These are phyloP conservation scores for Marchantia polymorpha DNA, from an alignment of 225 moss, liverwort and hornwort species.

Conservation along the genomic window DNA sequence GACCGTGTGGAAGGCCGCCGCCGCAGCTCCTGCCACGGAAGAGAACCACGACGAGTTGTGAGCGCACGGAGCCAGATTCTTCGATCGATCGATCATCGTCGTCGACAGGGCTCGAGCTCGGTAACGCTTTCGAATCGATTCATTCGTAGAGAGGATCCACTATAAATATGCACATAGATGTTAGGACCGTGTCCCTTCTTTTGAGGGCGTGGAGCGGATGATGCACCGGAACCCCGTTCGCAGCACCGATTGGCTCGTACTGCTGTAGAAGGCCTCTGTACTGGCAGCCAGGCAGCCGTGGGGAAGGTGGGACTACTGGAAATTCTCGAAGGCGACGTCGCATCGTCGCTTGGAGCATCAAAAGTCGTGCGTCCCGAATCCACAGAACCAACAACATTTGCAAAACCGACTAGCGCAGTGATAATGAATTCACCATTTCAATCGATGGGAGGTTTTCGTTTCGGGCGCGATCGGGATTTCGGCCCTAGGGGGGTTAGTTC, in stretches of 20 bases:
- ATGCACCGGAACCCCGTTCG: too few species aligned
- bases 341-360: too few species aligned
- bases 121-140: background rate
- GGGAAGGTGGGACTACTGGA: too few species aligned
- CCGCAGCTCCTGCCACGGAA: background rate
- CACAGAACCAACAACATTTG: background rate
- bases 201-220: background rate
- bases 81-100: background rate
- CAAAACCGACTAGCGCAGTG: background rate
- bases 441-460: background rate
- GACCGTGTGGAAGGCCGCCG: constrained; percentile 9
- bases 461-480: background rate
- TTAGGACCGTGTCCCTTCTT: background rate
- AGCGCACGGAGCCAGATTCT: background rate
- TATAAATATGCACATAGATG: background rate
- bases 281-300: too few species aligned
- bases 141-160: background rate
- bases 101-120: background rate
- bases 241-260: too few species aligned
- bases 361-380: background rate
- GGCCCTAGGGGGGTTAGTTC: background rate
- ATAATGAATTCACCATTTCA: background rate
- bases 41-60: constrained; percentile 1
- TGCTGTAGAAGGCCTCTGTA: too few species aligned
- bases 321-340: too few species aligned